Evolutionary conservation across 345 rosid genomes (phyloP).

Genomic region (Arabis alpina): DNA sequence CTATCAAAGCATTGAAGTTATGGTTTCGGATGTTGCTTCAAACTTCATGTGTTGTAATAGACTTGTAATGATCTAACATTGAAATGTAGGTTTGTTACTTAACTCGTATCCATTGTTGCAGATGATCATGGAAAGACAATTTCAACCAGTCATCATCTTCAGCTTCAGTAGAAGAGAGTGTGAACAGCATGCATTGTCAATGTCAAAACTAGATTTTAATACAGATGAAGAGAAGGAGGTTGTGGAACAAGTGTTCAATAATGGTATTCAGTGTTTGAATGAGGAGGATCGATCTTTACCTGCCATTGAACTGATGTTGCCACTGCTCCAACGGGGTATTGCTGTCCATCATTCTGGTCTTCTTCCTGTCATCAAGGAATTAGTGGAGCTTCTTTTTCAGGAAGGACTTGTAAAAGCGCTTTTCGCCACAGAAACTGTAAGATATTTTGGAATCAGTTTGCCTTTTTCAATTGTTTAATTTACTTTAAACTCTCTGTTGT

Average conservation of each 20-base stretch:
- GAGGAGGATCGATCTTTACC: conserved; percentile 96
- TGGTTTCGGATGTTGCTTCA: no score
- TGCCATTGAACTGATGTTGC: conserved; percentile 96
- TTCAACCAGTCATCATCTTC: conserved; percentile 96
- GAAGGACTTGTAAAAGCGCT: conserved; percentile 99
- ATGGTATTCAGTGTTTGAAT: conserved; percentile 84
- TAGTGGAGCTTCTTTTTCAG: conserved; percentile 98
- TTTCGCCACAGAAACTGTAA: conserved; percentile 97
- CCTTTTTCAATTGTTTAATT: conserved; percentile 24
- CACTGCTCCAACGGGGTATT: conserved; percentile 94
- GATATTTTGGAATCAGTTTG: conserved; percentile 37
- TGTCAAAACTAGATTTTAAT: conserved; percentile 98
- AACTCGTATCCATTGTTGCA: conserved; percentile 43
- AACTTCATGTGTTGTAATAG: no score
- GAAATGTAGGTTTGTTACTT: conserved; percentile 24
- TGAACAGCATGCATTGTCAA: conserved; percentile 96
- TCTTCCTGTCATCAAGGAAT: conserved; percentile 97
- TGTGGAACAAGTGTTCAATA: conserved; percentile 80
- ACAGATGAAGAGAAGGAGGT: conserved; percentile 77
- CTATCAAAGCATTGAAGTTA: no score
- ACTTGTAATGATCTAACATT: no score
- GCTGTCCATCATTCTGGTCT: conserved; percentile 99
- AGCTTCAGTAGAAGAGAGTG: conserved; percentile 99
- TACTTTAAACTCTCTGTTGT: conserved; percentile 11
- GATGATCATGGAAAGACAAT: conserved; percentile 97